Evolutionary conservation across 139 green algal genomes (phyloP).

Genomic region (Chlorella sp.): DNA sequence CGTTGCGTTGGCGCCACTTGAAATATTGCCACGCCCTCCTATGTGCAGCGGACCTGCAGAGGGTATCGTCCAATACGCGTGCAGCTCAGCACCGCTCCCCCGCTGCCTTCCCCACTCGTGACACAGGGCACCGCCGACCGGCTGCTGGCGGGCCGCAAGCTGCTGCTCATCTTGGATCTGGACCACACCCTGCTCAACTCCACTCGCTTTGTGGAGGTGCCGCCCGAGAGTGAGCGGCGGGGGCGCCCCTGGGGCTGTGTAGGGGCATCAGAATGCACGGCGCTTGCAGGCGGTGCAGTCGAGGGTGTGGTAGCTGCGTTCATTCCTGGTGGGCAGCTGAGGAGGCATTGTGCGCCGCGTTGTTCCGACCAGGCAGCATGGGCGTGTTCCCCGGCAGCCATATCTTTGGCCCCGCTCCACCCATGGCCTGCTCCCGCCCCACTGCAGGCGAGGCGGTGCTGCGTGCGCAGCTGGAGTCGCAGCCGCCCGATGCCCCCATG

Average conservation of each 20-base stretch:
- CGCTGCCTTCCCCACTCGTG: not conserved
- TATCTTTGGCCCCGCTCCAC: too few species aligned
- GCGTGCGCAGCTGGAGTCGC: constrained; percentile 17
- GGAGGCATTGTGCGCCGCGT: not conserved
- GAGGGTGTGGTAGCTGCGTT: too few species aligned
- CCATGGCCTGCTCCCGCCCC: not conserved
- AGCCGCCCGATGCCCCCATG: constrained; percentile 20
- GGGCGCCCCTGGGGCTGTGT: too few species aligned
- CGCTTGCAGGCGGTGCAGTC: too few species aligned
- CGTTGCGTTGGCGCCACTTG: too few species aligned
- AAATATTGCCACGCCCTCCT: too few species aligned
- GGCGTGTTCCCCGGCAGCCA: not conserved
- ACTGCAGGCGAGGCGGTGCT: constrained; percentile 10
- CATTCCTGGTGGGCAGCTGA: not conserved
- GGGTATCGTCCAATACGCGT: too few species aligned
- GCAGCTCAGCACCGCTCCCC: too few species aligned
- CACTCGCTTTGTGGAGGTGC: constrained; percentile 43
- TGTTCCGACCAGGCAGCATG: not conserved
- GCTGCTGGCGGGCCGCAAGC: constrained; percentile 48
- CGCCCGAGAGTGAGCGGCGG: constrained; percentile 11
- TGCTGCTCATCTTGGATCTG: constrained; percentile 92
- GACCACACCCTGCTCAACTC: constrained; percentile 97
- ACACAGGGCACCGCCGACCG: constrained; percentile 1
- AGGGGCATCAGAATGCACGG: too few species aligned
- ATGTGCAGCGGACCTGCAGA: too few species aligned